Conservation (phyloP, 345 rosid species). For the Linum trigynum region DNA sequence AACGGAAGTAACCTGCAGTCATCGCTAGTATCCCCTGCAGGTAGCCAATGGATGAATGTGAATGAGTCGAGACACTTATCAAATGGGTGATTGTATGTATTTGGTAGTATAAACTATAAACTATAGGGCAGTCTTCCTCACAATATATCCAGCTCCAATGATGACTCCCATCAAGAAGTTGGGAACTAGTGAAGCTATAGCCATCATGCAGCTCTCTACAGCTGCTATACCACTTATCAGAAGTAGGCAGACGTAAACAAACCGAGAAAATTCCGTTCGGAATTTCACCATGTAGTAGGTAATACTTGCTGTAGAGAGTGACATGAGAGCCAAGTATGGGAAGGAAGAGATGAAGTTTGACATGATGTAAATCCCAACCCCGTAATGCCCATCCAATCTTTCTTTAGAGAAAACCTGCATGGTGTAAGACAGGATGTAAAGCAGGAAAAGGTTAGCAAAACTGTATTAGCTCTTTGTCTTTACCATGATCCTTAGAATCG, state of each 20-base stretch:
- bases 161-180: slow-evolving; percentile 45
- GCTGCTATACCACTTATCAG: slow-evolving; percentile 32
- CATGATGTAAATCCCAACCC: slow-evolving; percentile 29
- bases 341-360: slow-evolving; percentile 44
- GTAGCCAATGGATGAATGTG: not conserved
- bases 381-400: slow-evolving; percentile 38
- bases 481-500: not conserved
- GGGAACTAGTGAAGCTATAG: slow-evolving; percentile 47
- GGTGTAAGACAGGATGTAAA: not conserved
- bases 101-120: too few species aligned
- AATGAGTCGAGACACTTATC: not conserved
- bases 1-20: slow-evolving; percentile 42
- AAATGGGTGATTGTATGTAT: too few species aligned
- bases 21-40: slow-evolving; percentile 36
- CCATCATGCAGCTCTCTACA: slow-evolving; percentile 50
- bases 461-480: not conserved
- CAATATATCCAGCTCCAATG: slow-evolving; percentile 42
- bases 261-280: slow-evolving; percentile 25
- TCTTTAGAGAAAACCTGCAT: slow-evolving; percentile 35
- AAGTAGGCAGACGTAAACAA: slow-evolving; percentile 23
- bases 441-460: not conserved
- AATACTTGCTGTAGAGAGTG: slow-evolving; percentile 28
- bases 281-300: slow-evolving; percentile 44
- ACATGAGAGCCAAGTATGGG: slow-evolving; percentile 33
- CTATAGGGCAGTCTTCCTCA: slow-evolving; percentile 16